Percentiles rank a stretch among this genome's conserved stretches.
Conservation (phyloP, 768 basidiomycete species). For the Boletus sp. region DNA sequence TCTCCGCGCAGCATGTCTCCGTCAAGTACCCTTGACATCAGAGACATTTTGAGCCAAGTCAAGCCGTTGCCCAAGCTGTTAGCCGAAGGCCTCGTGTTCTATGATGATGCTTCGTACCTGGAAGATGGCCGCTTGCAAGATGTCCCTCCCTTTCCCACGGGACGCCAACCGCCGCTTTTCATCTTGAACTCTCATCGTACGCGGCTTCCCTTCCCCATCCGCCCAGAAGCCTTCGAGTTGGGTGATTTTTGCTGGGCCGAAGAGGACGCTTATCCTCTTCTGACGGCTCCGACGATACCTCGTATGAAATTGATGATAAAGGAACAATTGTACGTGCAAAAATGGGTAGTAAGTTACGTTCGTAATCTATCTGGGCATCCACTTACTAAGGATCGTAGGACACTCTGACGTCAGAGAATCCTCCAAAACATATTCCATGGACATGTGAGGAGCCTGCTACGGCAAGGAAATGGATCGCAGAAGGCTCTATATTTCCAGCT, state of each 20-base stretch:
- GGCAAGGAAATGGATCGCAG: conserved; percentile 27
- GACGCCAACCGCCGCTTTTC: conserved; percentile 28
- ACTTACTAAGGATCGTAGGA: conserved; percentile 19
- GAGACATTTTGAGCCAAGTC: conserved; percentile 15
- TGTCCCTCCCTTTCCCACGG: conserved; percentile 32
- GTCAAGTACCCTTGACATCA: conserved; percentile 29
- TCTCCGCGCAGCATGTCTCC: conserved; percentile 13
- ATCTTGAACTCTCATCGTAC: conserved; percentile 20
- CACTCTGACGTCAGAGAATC: conserved; percentile 14
- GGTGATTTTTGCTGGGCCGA: conserved; percentile 20
- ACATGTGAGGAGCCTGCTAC: conserved; percentile 17
- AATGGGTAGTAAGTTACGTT: conserved; percentile 33
- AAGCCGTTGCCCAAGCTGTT: conserved; percentile 21
- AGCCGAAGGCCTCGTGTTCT: conserved; percentile 17
- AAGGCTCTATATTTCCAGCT: conserved; percentile 29
- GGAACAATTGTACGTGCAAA: conserved; percentile 33
- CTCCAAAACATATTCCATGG: conserved; percentile 32
- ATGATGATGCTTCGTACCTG: conserved; percentile 6
- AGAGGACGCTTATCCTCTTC: conserved; percentile 10
- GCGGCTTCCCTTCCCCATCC: conserved; percentile 23
- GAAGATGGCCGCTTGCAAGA: conserved; percentile 18
- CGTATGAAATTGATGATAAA: conserved; percentile 35
- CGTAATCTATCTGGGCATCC: background rate
- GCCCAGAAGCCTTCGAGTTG: conserved; percentile 18
- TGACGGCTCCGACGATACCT: conserved; percentile 34